Evolutionary conservation across 1,284 basidiomycete species (phyloP), one percentile per base, ranked within the genome.

Genomic region (Earliella scabrosa): DNA sequence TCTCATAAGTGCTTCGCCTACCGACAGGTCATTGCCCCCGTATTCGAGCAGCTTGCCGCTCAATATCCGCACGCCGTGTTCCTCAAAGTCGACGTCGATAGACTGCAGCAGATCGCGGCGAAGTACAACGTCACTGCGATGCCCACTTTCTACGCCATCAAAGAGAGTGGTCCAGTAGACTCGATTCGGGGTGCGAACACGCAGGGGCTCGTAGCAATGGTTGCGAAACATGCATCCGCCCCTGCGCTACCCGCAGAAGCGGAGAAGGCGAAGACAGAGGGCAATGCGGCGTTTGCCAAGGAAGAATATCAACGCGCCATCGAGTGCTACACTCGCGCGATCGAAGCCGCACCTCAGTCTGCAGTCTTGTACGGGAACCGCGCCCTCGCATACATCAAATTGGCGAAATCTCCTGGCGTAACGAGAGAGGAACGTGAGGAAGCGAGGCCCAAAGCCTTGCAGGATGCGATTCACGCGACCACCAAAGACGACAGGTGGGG

Each of bases 11-110:
- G n/a, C n/a, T n/a, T n/a, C n/a, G n/a, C n/a, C n/a, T n/a, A n/a
- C n/a, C n/a, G n/a, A 8, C 23, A 56, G 54, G 39, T 34, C 14
- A 51, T 56, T 13, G 48, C 49, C 4, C 49, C 49, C 9, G 34
- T 40, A 4, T 56, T 51, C 32, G 54, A 56, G 26, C 44, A 48
- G 10, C 49, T 56, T 4, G 49, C 54, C 4, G n/a, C 45, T 8
- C 44, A 51, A n/a, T 44, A 41, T 21, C 38, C 44, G 14, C 1
- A 47, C 38, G 54, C 43, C 20, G 49, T 56, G 11, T 56, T 56
- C 38, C 49, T 56, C 23, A 56, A 56, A 34, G 54, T 56, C 18
- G 54, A 56, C 16, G 49, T 47, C 29, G 54, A 56, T 38, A 35
- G 43, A 31, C 32, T 47, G 11, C 23, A 36, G 36, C 31, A 50